Evolutionary conservation across 2,329 filamentous ascomycete species (phyloP).

Genomic region (Lachnellula subtilissima): DNA sequence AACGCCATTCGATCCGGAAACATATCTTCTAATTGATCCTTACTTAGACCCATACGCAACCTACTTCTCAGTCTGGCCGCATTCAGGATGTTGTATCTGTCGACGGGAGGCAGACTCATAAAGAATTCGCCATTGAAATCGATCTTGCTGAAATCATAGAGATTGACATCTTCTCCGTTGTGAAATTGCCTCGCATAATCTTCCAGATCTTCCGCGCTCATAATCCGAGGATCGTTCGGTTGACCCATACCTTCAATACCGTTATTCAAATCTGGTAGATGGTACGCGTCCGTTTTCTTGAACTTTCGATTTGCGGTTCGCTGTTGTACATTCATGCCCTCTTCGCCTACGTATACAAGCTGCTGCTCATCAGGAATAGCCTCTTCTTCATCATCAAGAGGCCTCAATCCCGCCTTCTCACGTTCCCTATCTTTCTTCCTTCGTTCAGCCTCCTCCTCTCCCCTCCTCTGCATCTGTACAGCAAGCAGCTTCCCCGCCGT

Average conservation of each 20-base stretch:
- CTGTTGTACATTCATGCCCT: conserved; percentile 74
- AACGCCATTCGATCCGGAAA: conserved; percentile 98
- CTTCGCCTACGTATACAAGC: conserved; percentile 86
- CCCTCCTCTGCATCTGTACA: conserved; percentile 86
- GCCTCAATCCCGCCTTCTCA: conserved; percentile 37
- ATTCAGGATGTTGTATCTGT: conserved; percentile 96
- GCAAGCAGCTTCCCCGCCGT: conserved; percentile 90
- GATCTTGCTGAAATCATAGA: conserved; percentile 98
- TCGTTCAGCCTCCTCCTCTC: conserved; percentile 76
- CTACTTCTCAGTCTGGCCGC: conserved; percentile 83
- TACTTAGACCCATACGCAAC: conserved; percentile 90
- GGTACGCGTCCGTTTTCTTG: conserved; percentile 89
- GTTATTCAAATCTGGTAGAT: conserved; percentile 78
- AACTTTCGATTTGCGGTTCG: conserved; percentile 71
- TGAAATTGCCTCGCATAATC: conserved; percentile 92
- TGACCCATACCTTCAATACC: conserved; percentile 81
- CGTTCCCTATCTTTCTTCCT: conserved; percentile 38
- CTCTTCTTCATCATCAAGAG: conserved; percentile 56
- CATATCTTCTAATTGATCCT: conserved; percentile 94
- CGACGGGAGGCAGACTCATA: conserved; percentile 78
- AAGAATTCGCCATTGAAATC: conserved; percentile 97
- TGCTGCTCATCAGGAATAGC: conserved; percentile 61
- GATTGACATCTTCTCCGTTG: conserved; percentile 80
- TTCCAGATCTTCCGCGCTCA: conserved; percentile 91
- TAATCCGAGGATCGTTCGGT: conserved; percentile 88